phyloP scores from a whole-genome alignment of 2,329 filamentous ascomycete genomes.

The Aureobasidium sp. region DNA sequence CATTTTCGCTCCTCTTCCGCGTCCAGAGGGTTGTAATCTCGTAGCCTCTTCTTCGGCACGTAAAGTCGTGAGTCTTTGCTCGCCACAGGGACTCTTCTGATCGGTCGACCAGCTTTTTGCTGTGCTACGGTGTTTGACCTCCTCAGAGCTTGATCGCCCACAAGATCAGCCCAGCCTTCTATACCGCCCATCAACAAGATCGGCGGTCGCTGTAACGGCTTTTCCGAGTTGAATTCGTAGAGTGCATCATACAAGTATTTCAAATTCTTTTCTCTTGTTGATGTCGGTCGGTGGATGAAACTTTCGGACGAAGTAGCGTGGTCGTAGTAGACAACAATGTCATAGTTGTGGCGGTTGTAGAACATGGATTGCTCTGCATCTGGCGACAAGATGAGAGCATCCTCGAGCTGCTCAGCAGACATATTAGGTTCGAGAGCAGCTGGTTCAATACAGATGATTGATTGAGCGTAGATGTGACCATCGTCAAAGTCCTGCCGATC shows the following conservation, averaged over 20 bases:
- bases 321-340: conserved; percentile 89
- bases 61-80: conserved; percentile 40
- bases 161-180: conserved; percentile 77
- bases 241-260: conserved; percentile 71
- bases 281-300: conserved; percentile 46
- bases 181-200: conserved; percentile 76
- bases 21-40: conserved; percentile 64
- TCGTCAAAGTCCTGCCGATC: conserved; percentile 72
- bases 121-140: conserved; percentile 49
- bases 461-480: conserved; percentile 79
- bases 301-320: conserved; percentile 53
- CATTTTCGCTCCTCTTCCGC: conserved; percentile 74
- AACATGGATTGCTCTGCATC: conserved; percentile 71
- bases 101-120: conserved; percentile 42
- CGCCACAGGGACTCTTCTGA: conserved; percentile 47
- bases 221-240: conserved; percentile 74
- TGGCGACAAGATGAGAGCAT: conserved; percentile 64
- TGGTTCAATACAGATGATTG: conserved; percentile 85
- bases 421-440: conserved; percentile 63
- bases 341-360: conserved; percentile 64
- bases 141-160: conserved; percentile 61
- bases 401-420: conserved; percentile 57
- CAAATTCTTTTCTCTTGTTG: conserved; percentile 46
- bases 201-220: conserved; percentile 64
- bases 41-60: conserved; percentile 49